These are phyloP conservation scores for Kandelia obovata DNA, from an alignment of 345 rosid genomes.

Conservation along the genomic window DNA sequence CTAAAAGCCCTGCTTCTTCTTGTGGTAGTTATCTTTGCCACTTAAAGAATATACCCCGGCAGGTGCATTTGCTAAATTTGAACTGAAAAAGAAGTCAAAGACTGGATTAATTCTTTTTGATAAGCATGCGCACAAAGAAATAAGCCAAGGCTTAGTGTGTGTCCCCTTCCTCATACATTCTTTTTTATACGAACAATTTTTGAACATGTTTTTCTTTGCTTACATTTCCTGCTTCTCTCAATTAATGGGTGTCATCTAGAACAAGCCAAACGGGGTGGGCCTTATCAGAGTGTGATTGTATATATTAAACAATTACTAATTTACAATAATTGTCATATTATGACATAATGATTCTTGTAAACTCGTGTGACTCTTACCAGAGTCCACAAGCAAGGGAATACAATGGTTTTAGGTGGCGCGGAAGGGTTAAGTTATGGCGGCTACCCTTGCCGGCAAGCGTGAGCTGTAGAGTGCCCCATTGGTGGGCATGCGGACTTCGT, in stretches of 20 bases:
- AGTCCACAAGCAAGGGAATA: too few relatives aligned
- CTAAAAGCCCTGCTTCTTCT: neutral
- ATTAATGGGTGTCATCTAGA: too few relatives aligned
- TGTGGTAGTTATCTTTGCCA: neutral
- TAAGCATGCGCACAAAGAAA: constrained; percentile 2
- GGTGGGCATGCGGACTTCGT: constrained; percentile 16
- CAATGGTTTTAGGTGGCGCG: neutral
- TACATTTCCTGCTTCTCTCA: too few relatives aligned
- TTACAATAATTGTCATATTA: too few relatives aligned
- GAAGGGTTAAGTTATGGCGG: constrained; percentile 26
- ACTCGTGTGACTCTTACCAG: too few relatives aligned
- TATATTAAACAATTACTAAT: too few relatives aligned
- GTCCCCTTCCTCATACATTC: neutral
- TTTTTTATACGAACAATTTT: neutral
- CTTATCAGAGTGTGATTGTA: too few relatives aligned
- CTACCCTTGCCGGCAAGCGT: constrained; percentile 8
- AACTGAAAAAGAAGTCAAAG: neutral
- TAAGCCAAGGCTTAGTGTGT: neutral
- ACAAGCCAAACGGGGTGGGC: too few relatives aligned
- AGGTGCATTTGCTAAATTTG: neutral
- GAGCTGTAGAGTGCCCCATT: constrained; percentile 11
- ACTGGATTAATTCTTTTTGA: constrained; percentile 7
- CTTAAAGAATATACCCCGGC: neutral
- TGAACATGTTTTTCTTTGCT: too few relatives aligned
- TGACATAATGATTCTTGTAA: too few relatives aligned